Conservation (phyloP, 1,139 yeast genomes). For the Yarrowia galli region DNA sequence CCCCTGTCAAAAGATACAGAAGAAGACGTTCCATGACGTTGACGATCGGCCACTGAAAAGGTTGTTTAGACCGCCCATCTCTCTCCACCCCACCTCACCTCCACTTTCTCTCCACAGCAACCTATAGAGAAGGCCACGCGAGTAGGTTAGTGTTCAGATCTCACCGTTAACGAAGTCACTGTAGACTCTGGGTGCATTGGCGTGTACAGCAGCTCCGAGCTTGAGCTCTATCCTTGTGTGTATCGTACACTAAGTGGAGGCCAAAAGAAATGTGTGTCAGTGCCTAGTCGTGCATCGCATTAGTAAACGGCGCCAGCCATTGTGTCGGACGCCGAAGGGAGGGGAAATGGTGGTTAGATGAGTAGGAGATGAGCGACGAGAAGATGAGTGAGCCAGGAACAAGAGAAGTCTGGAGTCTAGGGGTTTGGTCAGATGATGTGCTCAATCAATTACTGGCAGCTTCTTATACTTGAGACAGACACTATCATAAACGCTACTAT, state of each 20-base stretch:
- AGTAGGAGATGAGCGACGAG: too few species aligned
- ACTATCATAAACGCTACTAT: too few species aligned
- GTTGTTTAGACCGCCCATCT: neutral
- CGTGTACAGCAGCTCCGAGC: too few species aligned
- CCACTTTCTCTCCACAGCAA: constrained; percentile 3
- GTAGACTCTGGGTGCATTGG: constrained; percentile 11
- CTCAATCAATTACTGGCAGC: too few species aligned
- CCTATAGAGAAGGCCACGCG: neutral
- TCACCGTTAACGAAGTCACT: constrained; percentile 14
- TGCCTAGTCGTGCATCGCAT: constrained; percentile 15
- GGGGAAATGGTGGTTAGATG: too few species aligned
- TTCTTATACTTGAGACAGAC: too few species aligned
- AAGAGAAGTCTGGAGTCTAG: too few species aligned
- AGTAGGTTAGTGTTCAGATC: constrained; percentile 22
- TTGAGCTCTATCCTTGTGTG: too few species aligned
- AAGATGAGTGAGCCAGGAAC: too few species aligned
- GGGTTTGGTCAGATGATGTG: too few species aligned
- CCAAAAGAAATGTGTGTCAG: neutral
- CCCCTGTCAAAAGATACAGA: too few species aligned
- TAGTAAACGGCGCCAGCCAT: constrained; percentile 8
- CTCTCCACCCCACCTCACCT: constrained; percentile 4
- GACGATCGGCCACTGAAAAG: neutral
- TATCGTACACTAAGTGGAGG: neutral
- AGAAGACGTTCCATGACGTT: neutral
- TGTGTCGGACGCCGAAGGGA: constrained; percentile 1